phyloP scores from a whole-genome alignment of 73 alveolate species.

The Paramecium primaurelia region DNA sequence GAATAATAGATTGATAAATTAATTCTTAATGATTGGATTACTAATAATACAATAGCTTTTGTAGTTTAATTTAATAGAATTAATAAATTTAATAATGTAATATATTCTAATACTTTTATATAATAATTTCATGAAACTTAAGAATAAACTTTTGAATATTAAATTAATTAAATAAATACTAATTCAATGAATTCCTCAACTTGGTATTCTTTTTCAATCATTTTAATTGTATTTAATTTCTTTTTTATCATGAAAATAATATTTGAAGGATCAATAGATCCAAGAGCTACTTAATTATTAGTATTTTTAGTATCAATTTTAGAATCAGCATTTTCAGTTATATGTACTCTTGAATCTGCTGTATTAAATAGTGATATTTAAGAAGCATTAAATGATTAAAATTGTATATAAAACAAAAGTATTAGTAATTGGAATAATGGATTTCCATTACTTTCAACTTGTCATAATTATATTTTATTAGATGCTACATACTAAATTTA shows the following conservation, averaged over 20 bases:
- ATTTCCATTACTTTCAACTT: neutral
- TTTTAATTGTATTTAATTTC: neutral
- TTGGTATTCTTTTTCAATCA: neutral
- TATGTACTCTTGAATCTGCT: conserved; percentile 1
- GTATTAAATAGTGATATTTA: neutral
- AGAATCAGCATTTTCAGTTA: neutral
- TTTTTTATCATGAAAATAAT: conserved; percentile 22
- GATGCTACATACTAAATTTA: conserved; percentile 8
- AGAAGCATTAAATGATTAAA: neutral
- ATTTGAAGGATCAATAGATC: conserved; percentile 37
- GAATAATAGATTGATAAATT: neutral
- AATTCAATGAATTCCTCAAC: neutral
- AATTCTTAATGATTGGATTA: neutral
- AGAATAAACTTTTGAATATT: neutral
- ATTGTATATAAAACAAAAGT: neutral
- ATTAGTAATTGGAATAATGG: neutral
- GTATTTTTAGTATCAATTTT: neutral
- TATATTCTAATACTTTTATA: neutral
- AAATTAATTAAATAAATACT: neutral
- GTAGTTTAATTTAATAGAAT: neutral
- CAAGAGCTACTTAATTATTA: conserved; percentile 15
- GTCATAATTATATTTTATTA: neutral
- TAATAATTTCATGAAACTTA: neutral
- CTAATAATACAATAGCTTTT: neutral
- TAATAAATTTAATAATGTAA: neutral